These are phyloP conservation scores for Quercus phellos DNA, from an alignment of 331 rosid genomes.

Conservation along the genomic window DNA sequence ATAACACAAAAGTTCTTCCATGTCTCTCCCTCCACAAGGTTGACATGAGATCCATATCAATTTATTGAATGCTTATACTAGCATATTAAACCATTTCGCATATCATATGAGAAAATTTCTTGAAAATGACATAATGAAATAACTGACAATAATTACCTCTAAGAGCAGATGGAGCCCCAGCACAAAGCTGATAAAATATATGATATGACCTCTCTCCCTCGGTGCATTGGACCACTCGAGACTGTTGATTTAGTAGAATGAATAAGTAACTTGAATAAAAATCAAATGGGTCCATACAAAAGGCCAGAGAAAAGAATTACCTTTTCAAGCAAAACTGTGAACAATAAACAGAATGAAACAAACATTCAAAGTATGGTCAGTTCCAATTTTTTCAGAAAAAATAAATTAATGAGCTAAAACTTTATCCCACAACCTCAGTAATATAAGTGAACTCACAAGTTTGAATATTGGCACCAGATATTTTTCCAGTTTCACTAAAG, in stretches of 20 bases:
- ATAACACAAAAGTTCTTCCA: too few relatives aligned
- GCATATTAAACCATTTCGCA: not conserved
- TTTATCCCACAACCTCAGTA: constrained; percentile 20
- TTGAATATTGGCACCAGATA: constrained; percentile 94
- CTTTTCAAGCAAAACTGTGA: constrained; percentile 95
- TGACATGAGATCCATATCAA: not conserved
- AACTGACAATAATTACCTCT: constrained; percentile 44
- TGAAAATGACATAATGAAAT: not conserved
- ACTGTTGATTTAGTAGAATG: constrained; percentile 49
- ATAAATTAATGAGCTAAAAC: constrained; percentile 8
- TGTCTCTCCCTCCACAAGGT: too few relatives aligned
- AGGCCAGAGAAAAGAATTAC: constrained; percentile 36
- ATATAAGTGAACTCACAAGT: constrained; percentile 62
- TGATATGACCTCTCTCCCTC: constrained; percentile 98
- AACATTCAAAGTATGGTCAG: constrained; percentile 32
- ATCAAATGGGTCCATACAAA: constrained; percentile 14
- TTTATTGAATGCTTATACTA: not conserved
- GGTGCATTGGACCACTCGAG: constrained; percentile 97
- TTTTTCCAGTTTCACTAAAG: constrained; percentile 94
- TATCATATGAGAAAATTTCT: not conserved
- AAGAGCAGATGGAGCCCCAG: constrained; percentile 80
- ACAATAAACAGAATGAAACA: constrained; percentile 25
- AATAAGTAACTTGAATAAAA: constrained; percentile 17
- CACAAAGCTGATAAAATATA: constrained; percentile 96
- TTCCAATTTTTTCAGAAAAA: constrained; percentile 15